A percentile compares a stretch with the other conserved stretches of the same genome.
phyloP scores from a whole-genome alignment of 768 basidiomycete species.

The Tylopilus vinaceipallidus region DNA sequence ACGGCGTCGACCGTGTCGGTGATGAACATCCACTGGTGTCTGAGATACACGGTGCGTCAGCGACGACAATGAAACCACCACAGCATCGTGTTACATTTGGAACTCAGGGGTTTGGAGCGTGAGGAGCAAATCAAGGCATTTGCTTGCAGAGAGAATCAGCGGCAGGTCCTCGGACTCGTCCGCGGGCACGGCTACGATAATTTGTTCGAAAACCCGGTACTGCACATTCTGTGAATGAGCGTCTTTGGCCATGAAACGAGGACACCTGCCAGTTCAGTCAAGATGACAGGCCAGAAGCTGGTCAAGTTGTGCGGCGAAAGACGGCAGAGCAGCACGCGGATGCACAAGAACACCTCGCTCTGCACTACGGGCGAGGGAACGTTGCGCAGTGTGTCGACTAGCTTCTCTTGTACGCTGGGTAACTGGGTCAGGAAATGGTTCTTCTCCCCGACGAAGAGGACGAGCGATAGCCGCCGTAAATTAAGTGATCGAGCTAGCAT shows the following conservation, averaged over 20 bases:
- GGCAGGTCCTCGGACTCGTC: constrained; percentile 86
- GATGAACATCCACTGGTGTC: constrained; percentile 98
- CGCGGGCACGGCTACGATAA: constrained; percentile 63
- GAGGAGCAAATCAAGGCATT: constrained; percentile 90
- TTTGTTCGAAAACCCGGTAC: constrained; percentile 89
- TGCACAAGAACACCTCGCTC: constrained; percentile 92
- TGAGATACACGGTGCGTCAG: constrained; percentile 33
- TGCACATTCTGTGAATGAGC: constrained; percentile 30
- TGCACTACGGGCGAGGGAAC: constrained; percentile 81
- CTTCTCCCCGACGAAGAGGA: constrained; percentile 83
- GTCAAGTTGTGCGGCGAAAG: constrained; percentile 88
- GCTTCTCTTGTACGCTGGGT: constrained; percentile 93
- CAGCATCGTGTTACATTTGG: too few species aligned
- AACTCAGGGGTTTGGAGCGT: constrained; percentile 96
- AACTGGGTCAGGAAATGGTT: constrained; percentile 89
- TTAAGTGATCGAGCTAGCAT: constrained; percentile 84
- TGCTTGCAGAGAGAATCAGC: constrained; percentile 85
- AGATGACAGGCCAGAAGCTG: constrained; percentile 94
- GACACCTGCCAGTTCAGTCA: constrained; percentile 80
- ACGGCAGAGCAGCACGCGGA: constrained; percentile 87
- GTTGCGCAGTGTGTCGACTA: constrained; percentile 88
- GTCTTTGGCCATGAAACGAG: background rate
- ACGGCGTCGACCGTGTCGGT: constrained; percentile 97
- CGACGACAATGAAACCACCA: too few species aligned
- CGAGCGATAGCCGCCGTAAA: constrained; percentile 82